These are phyloP conservation scores for Breynia disticha DNA, from an alignment of 441 rosid genomes.

Conservation along the genomic window DNA sequence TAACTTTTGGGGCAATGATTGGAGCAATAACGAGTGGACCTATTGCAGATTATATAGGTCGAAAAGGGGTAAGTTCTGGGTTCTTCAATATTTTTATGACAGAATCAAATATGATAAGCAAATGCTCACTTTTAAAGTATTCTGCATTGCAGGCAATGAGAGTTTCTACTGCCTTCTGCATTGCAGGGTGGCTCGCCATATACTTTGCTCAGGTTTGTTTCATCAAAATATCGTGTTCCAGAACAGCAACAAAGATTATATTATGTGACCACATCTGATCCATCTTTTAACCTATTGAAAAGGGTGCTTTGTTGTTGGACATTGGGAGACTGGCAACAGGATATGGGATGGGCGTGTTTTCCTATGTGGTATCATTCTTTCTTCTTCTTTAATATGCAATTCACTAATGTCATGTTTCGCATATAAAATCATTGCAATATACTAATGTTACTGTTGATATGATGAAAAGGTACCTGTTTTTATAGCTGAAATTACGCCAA, in stretches of 20 bases:
- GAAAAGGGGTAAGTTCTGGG: conserved; percentile 65
- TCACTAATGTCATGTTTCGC: not conserved
- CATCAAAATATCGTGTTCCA: conserved; percentile 2
- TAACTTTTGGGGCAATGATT: conserved; percentile 94
- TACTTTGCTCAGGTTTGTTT: conserved; percentile 72
- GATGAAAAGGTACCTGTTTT: conserved; percentile 66
- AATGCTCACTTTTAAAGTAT: not conserved
- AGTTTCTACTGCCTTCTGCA: conserved; percentile 51
- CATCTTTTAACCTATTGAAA: conserved; percentile 18
- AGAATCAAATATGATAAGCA: not conserved
- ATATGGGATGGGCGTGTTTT: conserved; percentile 93
- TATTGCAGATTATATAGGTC: conserved; percentile 68
- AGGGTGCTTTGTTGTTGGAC: conserved; percentile 64
- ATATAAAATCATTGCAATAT: not conserved
- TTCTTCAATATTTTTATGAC: too few species aligned
- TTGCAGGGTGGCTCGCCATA: conserved; percentile 82
- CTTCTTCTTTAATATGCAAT: not conserved
- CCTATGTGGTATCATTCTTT: conserved; percentile 58
- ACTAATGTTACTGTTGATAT: conserved; percentile 6
- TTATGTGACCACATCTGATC: conserved; percentile 12
- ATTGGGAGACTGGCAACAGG: conserved; percentile 84
- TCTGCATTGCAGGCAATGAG: conserved; percentile 72
- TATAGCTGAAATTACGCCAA: conserved; percentile 90
- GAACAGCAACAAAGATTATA: conserved; percentile 1
- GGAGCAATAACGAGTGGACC: conserved; percentile 90